Conservation (phyloP, 2,329 filamentous ascomycete genomes). For the Fusarium incarnatum region DNA sequence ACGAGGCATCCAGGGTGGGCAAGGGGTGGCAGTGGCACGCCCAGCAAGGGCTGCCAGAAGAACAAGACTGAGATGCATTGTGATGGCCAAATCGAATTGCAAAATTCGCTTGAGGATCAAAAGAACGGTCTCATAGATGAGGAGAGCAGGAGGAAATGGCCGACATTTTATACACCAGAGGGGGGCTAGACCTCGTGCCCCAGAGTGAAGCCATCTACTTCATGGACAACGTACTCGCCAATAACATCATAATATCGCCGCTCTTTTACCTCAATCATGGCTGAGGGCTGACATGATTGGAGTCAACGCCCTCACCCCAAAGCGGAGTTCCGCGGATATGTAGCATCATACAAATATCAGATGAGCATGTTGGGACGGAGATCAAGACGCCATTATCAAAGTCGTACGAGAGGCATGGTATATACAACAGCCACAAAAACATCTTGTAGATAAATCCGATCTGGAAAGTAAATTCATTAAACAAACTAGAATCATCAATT, state of each 20-base stretch:
- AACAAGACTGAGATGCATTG: slow-evolving; percentile 16
- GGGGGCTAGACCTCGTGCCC: neutral
- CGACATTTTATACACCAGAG: slow-evolving; percentile 8
- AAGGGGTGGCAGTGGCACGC: slow-evolving; percentile 9
- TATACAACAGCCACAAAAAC: slow-evolving; percentile 1
- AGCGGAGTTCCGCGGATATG: neutral
- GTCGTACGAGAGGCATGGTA: neutral
- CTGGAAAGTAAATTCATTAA: slow-evolving; percentile 5
- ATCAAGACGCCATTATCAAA: neutral
- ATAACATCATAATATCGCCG: neutral
- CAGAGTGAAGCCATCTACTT: neutral
- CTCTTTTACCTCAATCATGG: neutral
- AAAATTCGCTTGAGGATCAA: neutral
- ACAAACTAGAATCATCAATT: slow-evolving; percentile 6
- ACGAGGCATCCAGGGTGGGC: neutral
- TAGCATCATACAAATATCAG: neutral
- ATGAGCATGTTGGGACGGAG: neutral
- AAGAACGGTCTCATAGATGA: neutral
- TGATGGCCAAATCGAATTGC: neutral
- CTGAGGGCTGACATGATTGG: neutral
- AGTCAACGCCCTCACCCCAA: neutral
- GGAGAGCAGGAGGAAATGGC: neutral
- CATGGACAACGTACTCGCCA: neutral
- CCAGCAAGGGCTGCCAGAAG: slow-evolving; percentile 18
- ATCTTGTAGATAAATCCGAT: neutral